Evolutionary conservation across 352 stramenopile species (phyloP).

Genomic region (Phytophthora ramorum): DNA sequence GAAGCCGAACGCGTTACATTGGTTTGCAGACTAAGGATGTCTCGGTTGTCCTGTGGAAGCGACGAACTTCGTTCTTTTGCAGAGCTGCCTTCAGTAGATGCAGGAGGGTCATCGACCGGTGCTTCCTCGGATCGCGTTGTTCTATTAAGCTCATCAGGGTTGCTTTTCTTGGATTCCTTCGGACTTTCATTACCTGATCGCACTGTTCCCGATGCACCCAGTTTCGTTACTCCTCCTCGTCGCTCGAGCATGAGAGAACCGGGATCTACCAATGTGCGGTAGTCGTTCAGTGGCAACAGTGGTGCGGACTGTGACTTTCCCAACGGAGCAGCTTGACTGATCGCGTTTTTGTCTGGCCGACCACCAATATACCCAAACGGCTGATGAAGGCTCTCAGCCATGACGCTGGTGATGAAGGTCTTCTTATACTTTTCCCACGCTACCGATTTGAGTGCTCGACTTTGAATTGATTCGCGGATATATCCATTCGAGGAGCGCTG

Average conservation of each 20-base stretch:
- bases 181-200: conserved; percentile 3
- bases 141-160: neutral
- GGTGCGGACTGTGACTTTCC: conserved; percentile 46
- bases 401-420: conserved; percentile 56
- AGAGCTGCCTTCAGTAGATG: neutral
- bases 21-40: conserved; percentile 6
- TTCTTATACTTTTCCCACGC: conserved; percentile 84
- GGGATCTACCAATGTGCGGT: conserved; percentile 44
- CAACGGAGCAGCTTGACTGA: conserved; percentile 16
- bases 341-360: neutral
- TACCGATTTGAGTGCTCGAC: conserved; percentile 75
- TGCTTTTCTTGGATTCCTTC: conserved; percentile 2
- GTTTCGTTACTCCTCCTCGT: conserved; percentile 17
- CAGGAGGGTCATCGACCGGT: neutral
- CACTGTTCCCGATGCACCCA: neutral
- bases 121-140: neutral
- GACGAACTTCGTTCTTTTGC: conserved; percentile 14
- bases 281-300: conserved; percentile 20
- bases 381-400: conserved; percentile 33
- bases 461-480: conserved; percentile 72
- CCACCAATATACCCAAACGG: conserved; percentile 12
- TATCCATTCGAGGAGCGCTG: conserved; percentile 68
- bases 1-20: conserved; percentile 16
- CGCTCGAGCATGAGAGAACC: conserved; percentile 46
- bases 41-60: conserved; percentile 9